Evolutionary conservation across 306 rosid genomes (phyloP).

Genomic region (Fragaria vesca): DNA sequence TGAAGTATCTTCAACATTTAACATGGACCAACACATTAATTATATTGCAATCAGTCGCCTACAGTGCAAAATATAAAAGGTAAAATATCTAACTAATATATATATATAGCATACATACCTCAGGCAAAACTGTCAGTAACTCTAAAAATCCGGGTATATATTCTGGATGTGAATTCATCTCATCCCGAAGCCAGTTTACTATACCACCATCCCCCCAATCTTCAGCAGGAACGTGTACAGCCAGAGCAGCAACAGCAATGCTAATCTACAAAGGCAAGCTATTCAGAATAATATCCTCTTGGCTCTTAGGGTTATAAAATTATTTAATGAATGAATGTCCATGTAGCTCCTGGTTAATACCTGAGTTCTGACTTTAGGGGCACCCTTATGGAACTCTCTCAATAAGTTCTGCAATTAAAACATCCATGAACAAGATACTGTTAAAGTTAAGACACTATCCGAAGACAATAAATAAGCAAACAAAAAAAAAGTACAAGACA

Average conservation of each 20-base stretch:
- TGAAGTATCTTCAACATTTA: not conserved
- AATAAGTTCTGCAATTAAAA: conserved; percentile 73
- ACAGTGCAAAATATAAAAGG: not conserved
- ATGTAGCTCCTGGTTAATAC: conserved; percentile 38
- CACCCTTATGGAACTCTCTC: conserved; percentile 91
- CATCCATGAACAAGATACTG: conserved; percentile 18
- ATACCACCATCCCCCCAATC: conserved; percentile 99
- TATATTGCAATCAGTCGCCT: not conserved
- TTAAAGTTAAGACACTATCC: not conserved
- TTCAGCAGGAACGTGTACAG: conserved; percentile 93
- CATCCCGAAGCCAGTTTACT: conserved; percentile 93
- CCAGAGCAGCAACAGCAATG: conserved; percentile 99
- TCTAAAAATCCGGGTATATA: conserved; percentile 97
- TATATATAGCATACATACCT: conserved; percentile 46
- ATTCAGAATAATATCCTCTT: conserved; percentile 32
- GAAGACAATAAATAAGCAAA: not conserved
- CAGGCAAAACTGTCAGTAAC: conserved; percentile 95
- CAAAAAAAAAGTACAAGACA: not conserved
- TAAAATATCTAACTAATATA: not conserved
- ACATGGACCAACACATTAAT: not conserved
- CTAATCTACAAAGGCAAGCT: conserved; percentile 66
- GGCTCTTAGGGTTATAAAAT: conserved; percentile 6
- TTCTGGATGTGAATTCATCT: conserved; percentile 95
- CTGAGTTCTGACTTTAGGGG: conserved; percentile 98
- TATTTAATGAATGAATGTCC: conserved; percentile 12